These are phyloP conservation scores for Vigna angularis DNA, from an alignment of 306 rosid species.

Conservation along the genomic window DNA sequence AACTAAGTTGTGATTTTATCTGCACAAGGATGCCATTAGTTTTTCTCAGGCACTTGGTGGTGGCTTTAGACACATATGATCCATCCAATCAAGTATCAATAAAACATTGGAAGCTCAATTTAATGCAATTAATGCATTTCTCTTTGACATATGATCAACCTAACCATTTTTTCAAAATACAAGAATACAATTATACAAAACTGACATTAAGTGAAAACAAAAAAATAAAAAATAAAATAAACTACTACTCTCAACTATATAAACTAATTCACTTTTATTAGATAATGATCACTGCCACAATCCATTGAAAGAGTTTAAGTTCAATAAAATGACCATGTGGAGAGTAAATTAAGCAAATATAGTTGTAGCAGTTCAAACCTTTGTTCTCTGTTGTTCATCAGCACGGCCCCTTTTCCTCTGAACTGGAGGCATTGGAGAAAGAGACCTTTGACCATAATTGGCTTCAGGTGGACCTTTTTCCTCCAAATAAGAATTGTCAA, in stretches of 20 bases:
- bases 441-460: constrained; percentile 58
- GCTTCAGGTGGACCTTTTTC: constrained; percentile 48
- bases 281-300: background rate
- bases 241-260: constrained; percentile 11
- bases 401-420: constrained; percentile 74
- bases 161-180: constrained; percentile 22
- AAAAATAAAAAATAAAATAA: constrained; percentile 13
- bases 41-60: background rate
- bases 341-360: constrained; percentile 31
- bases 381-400: constrained; percentile 63
- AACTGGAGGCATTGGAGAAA: constrained; percentile 53
- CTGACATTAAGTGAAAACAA: constrained; percentile 14
- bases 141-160: background rate
- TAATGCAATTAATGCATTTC: constrained; percentile 10
- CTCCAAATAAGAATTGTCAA: constrained; percentile 51
- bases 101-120: background rate
- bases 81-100: constrained; percentile 2
- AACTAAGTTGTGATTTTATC: constrained; percentile 29
- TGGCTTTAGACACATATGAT: constrained; percentile 12
- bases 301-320: background rate
- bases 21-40: background rate
- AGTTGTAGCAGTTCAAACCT: constrained; percentile 57
- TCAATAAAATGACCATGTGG: background rate
- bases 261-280: constrained; percentile 5
- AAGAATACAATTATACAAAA: background rate